Base-by-base conservation (phyloP, 768 basidiomycete species). In the Mycena vitilis region DNA sequence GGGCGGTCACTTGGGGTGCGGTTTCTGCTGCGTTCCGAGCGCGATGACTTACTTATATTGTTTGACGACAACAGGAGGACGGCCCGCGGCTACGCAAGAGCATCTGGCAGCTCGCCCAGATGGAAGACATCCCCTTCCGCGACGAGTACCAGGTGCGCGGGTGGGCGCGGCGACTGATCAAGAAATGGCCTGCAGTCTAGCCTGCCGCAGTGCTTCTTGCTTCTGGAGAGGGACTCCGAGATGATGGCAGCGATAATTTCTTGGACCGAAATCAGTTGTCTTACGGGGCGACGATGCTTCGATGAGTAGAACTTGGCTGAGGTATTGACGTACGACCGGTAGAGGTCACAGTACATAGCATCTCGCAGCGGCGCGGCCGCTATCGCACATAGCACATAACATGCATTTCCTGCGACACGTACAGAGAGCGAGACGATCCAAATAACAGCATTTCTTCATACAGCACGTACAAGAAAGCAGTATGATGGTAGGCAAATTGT, bases 91-190 rank as follows among this genome's bases (percentile, higher is more conserved):
- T 74, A 15, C 52, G 34, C 1, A 55, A 72, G 22, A 65, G 59
- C 38, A 16, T 74, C 22, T 37, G 34, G 57, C 63, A 70, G 23
- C 54, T 74, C 22, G 69, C 56, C 15, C 48, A 48, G 34, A 22
- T 69, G 22, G 65, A 60, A 6, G 66, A 74, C 45, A 66, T 74
- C 38, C 73, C 73, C 36, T 70, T 66, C 40, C 63, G 47, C 47
- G 71, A 74, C 54, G 70, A 65, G 63, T 18, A 57, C 37, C 20
- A 44, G 37, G 16, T 71, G 25, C 51, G 63, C 11, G 40, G 15
- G 7, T 48, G 40, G 63, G 65, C 68, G 45, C 45, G 45, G 25
- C 49, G 42, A 12, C 6, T 68, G 60, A 0, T 68, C 23, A 64
- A 56, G 60, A 36, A 49, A n/a, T 74, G 68, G 65, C 66, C 68